Evolutionary conservation across 2,329 filamentous ascomycete genomes (phyloP), one percentile per base, ranked within the genome.

Genomic region (Aspergillus sp.): DNA sequence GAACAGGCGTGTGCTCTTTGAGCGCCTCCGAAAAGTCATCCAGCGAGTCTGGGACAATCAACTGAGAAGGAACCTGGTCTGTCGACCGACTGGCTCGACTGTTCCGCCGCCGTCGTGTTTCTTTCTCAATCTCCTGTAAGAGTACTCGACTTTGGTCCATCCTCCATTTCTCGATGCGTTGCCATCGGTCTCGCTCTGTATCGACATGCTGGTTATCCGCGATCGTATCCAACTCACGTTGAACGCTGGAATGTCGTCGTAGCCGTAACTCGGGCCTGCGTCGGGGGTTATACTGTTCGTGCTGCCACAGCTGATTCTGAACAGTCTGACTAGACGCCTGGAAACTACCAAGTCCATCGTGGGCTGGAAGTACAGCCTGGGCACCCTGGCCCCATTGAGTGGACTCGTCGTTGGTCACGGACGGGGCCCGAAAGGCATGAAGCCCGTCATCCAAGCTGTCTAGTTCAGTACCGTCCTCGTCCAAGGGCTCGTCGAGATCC

Each of bases 401-500:
- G 46, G 73, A 56, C 55, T 68, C 43, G 51, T 67, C 54, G 39
- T 65, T 56, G 51, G 66, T 56, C 57, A 76, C 27, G 63, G 71
- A 73, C 11, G 78, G 74, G 36, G 88, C 82, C 40, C 89, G 82
- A 61, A 96, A 96, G 35, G 90, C 90, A 51, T 90, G 86, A 1
- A 97, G 75, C 42, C 94, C 90, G 60, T 91, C 90, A 63, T 97
- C 91, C 33, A 97, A 76, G 61, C 90, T 95, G 64, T 98, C 93
- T 36, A 97, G 75, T 63, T 97, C 91, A 46, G 89, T 86, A 6
- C 73, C 72, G 27, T 77, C 72, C 45, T 76, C 73, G 33, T 75
- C 69, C 7, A 65, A 40, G 10, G 54, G 54, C 49, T 88, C 85
- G 28, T 88, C 86, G 27, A 84, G 81, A 19, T 76, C 74, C 11